Conservation (phyloP, 176 grass and related monocot species). For the Oropetium thomaeum region DNA sequence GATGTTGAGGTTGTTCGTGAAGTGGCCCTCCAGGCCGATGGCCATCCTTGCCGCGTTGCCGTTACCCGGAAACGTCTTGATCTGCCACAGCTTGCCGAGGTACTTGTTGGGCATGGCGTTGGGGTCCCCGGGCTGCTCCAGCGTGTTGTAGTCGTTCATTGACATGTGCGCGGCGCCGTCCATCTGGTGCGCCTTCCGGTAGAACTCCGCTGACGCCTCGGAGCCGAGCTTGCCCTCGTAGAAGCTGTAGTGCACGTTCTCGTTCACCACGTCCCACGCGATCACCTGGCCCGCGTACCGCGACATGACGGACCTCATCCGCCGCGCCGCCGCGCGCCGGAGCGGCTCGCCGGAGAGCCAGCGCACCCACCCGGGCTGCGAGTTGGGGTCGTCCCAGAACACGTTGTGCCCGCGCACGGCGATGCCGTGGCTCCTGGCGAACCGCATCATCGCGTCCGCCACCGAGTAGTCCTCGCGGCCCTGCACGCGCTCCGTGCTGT, state of each 20-base stretch:
- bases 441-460: conserved; percentile 67
- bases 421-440: conserved; percentile 46
- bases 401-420: conserved; percentile 75
- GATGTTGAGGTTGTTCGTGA: conserved; percentile 49
- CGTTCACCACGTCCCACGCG: conserved; percentile 93
- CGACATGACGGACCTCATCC: conserved; percentile 57
- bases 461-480: conserved; percentile 62
- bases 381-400: conserved; percentile 65
- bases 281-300: conserved; percentile 69
- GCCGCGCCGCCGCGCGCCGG: not conserved
- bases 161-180: conserved; percentile 52
- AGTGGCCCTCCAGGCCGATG: conserved; percentile 80
- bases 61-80: conserved; percentile 42
- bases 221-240: conserved; percentile 56
- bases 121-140: conserved; percentile 53
- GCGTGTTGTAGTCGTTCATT: conserved; percentile 90
- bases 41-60: conserved; percentile 44
- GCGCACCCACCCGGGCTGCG: conserved; percentile 34
- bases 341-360: conserved; percentile 24
- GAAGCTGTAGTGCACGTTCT: conserved; percentile 76
- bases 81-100: conserved; percentile 64
- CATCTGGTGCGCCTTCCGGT: conserved; percentile 50
- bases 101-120: conserved; percentile 47
- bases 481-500: conserved; percentile 43
- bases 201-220: conserved; percentile 55